A percentile compares a stretch with the other conserved stretches of the same genome.
phyloP scores from a whole-genome alignment of 2,329 filamentous ascomycete species.

The Penicillium nordicum region DNA sequence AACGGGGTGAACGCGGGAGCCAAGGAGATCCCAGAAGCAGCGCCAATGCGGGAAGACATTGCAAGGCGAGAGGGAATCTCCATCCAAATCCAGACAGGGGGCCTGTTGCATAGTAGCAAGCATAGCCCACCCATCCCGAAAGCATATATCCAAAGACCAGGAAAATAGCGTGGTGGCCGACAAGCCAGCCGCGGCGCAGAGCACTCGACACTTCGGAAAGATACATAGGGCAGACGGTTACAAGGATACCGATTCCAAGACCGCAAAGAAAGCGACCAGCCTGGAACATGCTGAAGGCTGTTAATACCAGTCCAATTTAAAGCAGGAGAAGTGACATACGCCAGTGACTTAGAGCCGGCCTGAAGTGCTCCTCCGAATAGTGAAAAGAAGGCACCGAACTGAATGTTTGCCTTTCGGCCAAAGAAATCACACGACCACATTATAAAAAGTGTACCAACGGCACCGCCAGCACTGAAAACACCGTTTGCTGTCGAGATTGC shows the following conservation, averaged over 20 bases:
- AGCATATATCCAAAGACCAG: conserved; percentile 49
- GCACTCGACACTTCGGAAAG: conserved; percentile 44
- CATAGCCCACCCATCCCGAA: conserved; percentile 45
- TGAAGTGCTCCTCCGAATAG: conserved; percentile 49
- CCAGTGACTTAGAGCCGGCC: conserved; percentile 44
- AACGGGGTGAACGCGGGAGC: conserved; percentile 49
- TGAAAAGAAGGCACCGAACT: conserved; percentile 45
- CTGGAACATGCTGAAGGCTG: conserved; percentile 41
- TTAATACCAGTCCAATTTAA: conserved; percentile 2
- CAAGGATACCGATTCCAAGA: conserved; percentile 43
- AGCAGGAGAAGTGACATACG: conserved; percentile 26
- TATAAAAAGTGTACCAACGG: conserved; percentile 47
- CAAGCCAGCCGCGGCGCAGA: conserved; percentile 44
- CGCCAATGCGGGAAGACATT: conserved; percentile 40
- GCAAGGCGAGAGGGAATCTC: conserved; percentile 46
- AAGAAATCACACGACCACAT: conserved; percentile 50
- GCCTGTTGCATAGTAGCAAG: conserved; percentile 42
- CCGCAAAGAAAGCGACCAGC: conserved; percentile 44
- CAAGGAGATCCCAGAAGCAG: conserved; percentile 42
- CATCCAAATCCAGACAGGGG: conserved; percentile 42
- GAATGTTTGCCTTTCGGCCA: conserved; percentile 47
- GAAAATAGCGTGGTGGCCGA: conserved; percentile 48
- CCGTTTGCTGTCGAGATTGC: conserved; percentile 51
- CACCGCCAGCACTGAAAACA: conserved; percentile 49
- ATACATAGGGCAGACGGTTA: conserved; percentile 47